Percentiles rank a stretch among this genome's conserved stretches.
phyloP scores from a whole-genome alignment of 768 basidiomycete species.

The Arthromyces matolae region DNA sequence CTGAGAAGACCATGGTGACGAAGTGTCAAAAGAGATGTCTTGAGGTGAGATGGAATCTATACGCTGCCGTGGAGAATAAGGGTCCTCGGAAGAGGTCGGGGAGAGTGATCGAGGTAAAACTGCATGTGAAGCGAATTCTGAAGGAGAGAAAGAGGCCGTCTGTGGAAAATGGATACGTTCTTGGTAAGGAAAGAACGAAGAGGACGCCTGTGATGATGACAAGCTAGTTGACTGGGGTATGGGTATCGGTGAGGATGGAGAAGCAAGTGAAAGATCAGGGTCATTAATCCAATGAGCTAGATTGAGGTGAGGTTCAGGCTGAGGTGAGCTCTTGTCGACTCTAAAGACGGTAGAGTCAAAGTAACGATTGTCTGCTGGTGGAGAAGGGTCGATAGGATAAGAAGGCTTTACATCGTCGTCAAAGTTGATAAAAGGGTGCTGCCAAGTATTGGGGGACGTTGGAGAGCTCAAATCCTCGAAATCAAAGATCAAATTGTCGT shows the following conservation, averaged over 20 bases:
- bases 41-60: conserved; percentile 58
- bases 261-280: conserved; percentile 36
- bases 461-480: conserved; percentile 51
- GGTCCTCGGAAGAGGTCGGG: conserved; percentile 50
- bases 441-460: conserved; percentile 31
- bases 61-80: conserved; percentile 36
- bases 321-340: no score
- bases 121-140: conserved; percentile 57
- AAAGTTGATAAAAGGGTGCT: conserved; percentile 34
- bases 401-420: conserved; percentile 42
- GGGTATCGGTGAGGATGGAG: conserved; percentile 59
- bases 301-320: conserved; percentile 37
- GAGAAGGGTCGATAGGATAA: conserved; percentile 32
- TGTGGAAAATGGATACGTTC: conserved; percentile 46
- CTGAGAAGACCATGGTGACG: conserved; percentile 65
- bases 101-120: conserved; percentile 64
- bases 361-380: conserved; percentile 32
- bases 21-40: conserved; percentile 55
- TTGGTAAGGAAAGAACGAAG: conserved; percentile 48
- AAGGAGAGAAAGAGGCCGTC: conserved; percentile 54
- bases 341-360: no score
- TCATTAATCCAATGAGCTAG: conserved; percentile 65
- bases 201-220: no score
- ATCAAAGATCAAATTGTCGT: conserved; percentile 58
- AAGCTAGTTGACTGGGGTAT: conserved; percentile 57